Percentiles rank a stretch among this genome's conserved stretches.
phyloP scores from a whole-genome alignment of 345 rosid species.

The Physaria fendleri region DNA sequence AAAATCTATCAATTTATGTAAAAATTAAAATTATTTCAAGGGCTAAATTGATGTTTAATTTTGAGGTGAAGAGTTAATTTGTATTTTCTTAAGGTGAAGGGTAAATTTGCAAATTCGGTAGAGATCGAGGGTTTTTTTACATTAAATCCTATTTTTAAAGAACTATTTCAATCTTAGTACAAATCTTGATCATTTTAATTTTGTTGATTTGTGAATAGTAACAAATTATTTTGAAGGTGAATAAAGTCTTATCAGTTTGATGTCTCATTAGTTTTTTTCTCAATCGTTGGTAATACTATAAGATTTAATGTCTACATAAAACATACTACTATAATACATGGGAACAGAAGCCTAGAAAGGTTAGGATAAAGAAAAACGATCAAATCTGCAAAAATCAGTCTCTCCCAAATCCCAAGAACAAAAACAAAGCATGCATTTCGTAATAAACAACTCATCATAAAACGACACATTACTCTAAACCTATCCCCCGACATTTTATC shows the following conservation, averaged over 20 bases:
- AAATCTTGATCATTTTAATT: not conserved
- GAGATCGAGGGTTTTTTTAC: too few relatives aligned
- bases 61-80: too few relatives aligned
- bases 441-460: constrained; percentile 31
- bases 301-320: too few relatives aligned
- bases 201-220: not conserved
- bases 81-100: too few relatives aligned
- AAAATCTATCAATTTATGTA: too few relatives aligned
- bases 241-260: not conserved
- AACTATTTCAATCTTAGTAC: not conserved
- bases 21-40: too few relatives aligned
- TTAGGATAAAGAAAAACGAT: constrained; percentile 22
- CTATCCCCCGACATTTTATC: constrained; percentile 21
- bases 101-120: too few relatives aligned
- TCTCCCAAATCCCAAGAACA: constrained; percentile 31
- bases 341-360: constrained; percentile 15
- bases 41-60: too few relatives aligned
- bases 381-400: constrained; percentile 33
- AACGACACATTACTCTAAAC: constrained; percentile 30
- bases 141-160: too few relatives aligned
- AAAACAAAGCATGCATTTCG: constrained; percentile 33
- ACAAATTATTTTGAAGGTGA: not conserved
- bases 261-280: not conserved
- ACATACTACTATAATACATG: too few relatives aligned
- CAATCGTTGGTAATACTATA: not conserved